Percentiles rank a stretch among this genome's conserved stretches.
Evolutionary conservation across 176 grass and related monocot species (phyloP).

Genomic region (Poa pratensis): DNA sequence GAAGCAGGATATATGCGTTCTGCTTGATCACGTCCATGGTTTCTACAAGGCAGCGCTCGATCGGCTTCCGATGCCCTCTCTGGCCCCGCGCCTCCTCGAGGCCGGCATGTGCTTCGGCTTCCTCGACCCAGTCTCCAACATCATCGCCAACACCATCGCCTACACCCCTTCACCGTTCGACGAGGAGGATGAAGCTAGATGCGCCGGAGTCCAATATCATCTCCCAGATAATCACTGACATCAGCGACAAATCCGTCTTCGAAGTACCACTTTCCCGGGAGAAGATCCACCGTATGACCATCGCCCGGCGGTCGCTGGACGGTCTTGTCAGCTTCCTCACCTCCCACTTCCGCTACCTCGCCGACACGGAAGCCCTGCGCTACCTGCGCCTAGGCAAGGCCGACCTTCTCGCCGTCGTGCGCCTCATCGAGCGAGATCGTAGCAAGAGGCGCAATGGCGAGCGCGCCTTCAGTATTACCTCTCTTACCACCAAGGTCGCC

Average conservation of each 20-base stretch:
- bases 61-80: not conserved
- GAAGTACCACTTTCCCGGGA: not conserved
- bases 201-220: not conserved
- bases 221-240: not conserved
- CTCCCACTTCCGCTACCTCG: not conserved
- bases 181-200: not conserved
- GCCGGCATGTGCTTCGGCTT: conserved; percentile 21
- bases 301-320: conserved; percentile 22
- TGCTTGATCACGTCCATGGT: conserved; percentile 12
- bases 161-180: not conserved
- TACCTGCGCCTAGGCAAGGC: not conserved
- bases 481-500: not conserved
- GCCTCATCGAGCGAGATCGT: not conserved
- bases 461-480: not conserved
- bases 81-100: not conserved
- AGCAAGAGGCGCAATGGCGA: not conserved
- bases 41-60: conserved; percentile 18
- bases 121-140: conserved; percentile 34
- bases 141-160: conserved; percentile 19
- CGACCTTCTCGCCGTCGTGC: not conserved
- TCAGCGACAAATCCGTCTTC: not conserved
- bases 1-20: not conserved
- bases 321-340: conserved; percentile 17
- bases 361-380: not conserved
- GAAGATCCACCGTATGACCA: not conserved